Evolutionary conservation across 2,329 filamentous ascomycete species (phyloP).

Genomic region (Cyphellophora europaea): DNA sequence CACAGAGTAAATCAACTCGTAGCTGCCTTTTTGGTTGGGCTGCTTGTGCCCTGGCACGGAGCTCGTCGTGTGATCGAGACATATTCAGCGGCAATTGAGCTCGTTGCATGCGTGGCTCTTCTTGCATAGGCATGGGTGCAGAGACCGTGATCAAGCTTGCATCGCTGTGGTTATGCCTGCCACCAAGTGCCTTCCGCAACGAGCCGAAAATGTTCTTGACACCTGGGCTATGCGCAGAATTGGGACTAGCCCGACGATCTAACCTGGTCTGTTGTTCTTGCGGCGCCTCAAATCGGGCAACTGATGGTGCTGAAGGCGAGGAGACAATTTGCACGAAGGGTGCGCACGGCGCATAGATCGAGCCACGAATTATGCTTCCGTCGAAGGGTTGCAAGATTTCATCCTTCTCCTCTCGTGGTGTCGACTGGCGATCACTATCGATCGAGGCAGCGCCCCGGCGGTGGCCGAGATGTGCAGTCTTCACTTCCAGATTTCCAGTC

Average conservation of each 20-base stretch:
- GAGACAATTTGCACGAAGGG: slow-evolving; percentile 60
- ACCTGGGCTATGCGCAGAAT: slow-evolving; percentile 43
- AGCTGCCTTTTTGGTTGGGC: slow-evolving; percentile 39
- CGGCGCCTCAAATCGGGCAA: slow-evolving; percentile 21
- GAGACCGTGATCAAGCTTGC: slow-evolving; percentile 15
- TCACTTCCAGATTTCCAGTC: slow-evolving; percentile 20
- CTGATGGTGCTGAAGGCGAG: slow-evolving; percentile 42
- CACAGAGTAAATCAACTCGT: slow-evolving; percentile 75
- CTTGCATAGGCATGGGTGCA: slow-evolving; percentile 18
- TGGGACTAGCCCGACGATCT: slow-evolving; percentile 12
- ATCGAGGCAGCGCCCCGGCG: slow-evolving; percentile 75
- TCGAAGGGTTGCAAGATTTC: slow-evolving; percentile 26
- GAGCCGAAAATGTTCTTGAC: slow-evolving; percentile 82
- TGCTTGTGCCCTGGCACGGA: slow-evolving; percentile 29
- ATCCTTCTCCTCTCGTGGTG: slow-evolving; percentile 55
- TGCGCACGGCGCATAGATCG: slow-evolving; percentile 71
- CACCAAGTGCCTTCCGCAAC: slow-evolving; percentile 73
- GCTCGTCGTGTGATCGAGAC: slow-evolving; percentile 34
- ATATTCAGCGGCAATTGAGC: slow-evolving; percentile 35
- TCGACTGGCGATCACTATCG: slow-evolving; percentile 45
- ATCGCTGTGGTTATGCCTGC: slow-evolving; percentile 29
- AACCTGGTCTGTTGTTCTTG: slow-evolving; percentile 9
- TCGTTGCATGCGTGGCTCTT: slow-evolving; percentile 23
- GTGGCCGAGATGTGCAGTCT: slow-evolving; percentile 44
- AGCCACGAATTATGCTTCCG: slow-evolving; percentile 79